Evolutionary conservation across 495 filamentous ascomycete species (phyloP).

Genomic region (Venustampulla echinocandica): DNA sequence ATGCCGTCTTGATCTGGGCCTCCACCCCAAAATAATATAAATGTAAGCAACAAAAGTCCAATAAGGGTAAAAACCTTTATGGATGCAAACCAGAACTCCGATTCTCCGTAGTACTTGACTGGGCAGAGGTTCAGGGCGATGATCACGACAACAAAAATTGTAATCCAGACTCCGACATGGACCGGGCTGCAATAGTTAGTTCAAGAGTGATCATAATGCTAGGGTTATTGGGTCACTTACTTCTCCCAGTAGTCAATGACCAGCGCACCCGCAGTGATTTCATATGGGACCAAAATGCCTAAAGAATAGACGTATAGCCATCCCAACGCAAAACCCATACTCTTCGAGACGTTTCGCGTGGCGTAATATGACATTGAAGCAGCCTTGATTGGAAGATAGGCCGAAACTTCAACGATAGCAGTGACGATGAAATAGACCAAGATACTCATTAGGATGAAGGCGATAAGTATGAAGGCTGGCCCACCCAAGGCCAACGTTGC

Average conservation of each 20-base stretch:
- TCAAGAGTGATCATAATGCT: too few species aligned
- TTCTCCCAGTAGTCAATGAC: slow-evolving; percentile 62
- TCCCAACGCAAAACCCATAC: slow-evolving; percentile 38
- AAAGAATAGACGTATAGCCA: slow-evolving; percentile 35
- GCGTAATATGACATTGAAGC: slow-evolving; percentile 31
- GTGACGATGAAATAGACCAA: slow-evolving; percentile 35
- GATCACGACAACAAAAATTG: slow-evolving; percentile 56
- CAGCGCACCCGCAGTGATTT: slow-evolving; percentile 64
- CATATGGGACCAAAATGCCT: slow-evolving; percentile 63
- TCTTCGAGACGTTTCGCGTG: slow-evolving; percentile 42
- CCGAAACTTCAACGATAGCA: slow-evolving; percentile 29
- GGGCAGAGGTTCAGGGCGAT: slow-evolving; percentile 53
- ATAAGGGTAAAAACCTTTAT: slow-evolving; percentile 64
- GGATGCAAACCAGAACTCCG: slow-evolving; percentile 72
- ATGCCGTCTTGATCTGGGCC: slow-evolving; percentile 59
- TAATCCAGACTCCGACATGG: slow-evolving; percentile 69
- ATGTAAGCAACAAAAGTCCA: slow-evolving; percentile 54
- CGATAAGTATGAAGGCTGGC: slow-evolving; percentile 54
- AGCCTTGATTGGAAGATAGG: slow-evolving; percentile 32
- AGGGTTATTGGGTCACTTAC: too few species aligned
- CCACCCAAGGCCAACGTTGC: slow-evolving; percentile 50
- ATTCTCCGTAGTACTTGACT: slow-evolving; percentile 67
- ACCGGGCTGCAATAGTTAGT: too few species aligned
- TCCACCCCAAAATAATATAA: slow-evolving; percentile 67
- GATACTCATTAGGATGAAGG: slow-evolving; percentile 38